Evolutionary conservation across 371 early-diverging fungal species (phyloP).

Genomic region (Conidiobolus incongruus): DNA sequence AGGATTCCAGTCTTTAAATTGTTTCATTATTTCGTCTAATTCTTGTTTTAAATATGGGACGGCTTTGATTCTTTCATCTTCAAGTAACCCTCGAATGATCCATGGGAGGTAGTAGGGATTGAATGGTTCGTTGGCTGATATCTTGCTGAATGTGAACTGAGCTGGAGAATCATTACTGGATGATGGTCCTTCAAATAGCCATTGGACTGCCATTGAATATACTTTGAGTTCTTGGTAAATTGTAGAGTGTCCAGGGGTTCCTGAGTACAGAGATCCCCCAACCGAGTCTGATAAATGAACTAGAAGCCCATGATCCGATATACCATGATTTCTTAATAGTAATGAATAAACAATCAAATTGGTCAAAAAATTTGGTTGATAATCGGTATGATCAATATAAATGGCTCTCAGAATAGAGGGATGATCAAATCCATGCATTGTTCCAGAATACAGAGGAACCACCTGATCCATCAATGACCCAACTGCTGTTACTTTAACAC

Average conservation of each 20-base stretch:
- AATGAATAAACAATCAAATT: constrained; percentile 61
- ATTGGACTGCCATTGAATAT: constrained; percentile 21
- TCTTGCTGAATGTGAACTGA: constrained; percentile 12
- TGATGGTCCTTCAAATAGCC: constrained; percentile 12
- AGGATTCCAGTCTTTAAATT: constrained; percentile 65
- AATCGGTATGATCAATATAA: constrained; percentile 57
- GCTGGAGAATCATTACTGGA: constrained; percentile 4
- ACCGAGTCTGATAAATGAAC: constrained; percentile 63
- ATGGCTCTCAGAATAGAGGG: constrained; percentile 70
- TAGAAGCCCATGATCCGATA: constrained; percentile 62
- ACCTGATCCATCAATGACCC: constrained; percentile 81
- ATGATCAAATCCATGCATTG: constrained; percentile 60
- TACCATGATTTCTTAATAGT: constrained; percentile 56
- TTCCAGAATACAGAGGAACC: constrained; percentile 78
- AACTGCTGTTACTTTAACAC: constrained; percentile 39
- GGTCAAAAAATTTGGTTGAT: constrained; percentile 51
- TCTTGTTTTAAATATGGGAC: constrained; percentile 28
- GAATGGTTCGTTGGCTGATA: constrained; percentile 24
- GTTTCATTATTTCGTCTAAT: constrained; percentile 21
- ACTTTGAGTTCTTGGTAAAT: constrained; percentile 75
- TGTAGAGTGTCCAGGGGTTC: constrained; percentile 73
- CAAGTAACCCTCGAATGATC: constrained; percentile 62
- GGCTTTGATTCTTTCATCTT: constrained; percentile 29
- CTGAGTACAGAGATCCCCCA: constrained; percentile 59
- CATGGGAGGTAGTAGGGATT: constrained; percentile 82